phyloP scores from a whole-genome alignment of 1,284 basidiomycete genomes.

The Ustilago loliicola region DNA sequence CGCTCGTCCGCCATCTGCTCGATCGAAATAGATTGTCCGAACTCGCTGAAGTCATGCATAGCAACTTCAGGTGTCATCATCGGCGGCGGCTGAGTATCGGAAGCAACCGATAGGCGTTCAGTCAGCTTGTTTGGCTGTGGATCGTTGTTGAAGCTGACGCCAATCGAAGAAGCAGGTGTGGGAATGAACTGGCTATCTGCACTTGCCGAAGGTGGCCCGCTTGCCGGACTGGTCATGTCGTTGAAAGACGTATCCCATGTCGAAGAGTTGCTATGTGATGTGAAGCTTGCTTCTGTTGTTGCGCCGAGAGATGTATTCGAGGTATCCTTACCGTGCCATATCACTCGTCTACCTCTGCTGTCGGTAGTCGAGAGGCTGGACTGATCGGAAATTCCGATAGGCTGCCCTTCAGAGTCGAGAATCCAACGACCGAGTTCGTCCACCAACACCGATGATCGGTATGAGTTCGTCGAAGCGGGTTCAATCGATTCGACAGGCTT shows the following conservation, averaged over 20 bases:
- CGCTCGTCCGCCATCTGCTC: constrained; percentile 43
- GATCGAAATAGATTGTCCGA: constrained; percentile 43
- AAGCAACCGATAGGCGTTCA: background rate
- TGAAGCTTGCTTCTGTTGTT: constrained; percentile 21
- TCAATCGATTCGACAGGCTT: background rate
- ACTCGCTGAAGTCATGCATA: constrained; percentile 47
- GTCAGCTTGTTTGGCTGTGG: background rate
- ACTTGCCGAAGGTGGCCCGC: background rate
- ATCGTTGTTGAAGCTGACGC: constrained; percentile 6
- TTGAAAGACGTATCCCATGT: constrained; percentile 34
- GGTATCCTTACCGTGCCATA: constrained; percentile 10
- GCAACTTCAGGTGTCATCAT: constrained; percentile 16
- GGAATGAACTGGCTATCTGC: background rate
- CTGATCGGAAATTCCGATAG: background rate
- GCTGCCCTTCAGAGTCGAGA: background rate
- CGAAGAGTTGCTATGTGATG: constrained; percentile 15
- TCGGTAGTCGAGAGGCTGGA: background rate
- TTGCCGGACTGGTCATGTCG: constrained; percentile 7
- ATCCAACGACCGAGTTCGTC: constrained; percentile 42
- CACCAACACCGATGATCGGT: constrained; percentile 3
- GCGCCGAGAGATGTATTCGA: constrained; percentile 26
- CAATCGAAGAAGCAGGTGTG: constrained; percentile 31
- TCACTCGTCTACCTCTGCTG: background rate
- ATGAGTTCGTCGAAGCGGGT: background rate
- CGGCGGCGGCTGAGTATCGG: background rate